These are phyloP conservation scores for Cryptococcus hybrid DNA, from an alignment of 1,284 basidiomycete species.

Conservation along the genomic window DNA sequence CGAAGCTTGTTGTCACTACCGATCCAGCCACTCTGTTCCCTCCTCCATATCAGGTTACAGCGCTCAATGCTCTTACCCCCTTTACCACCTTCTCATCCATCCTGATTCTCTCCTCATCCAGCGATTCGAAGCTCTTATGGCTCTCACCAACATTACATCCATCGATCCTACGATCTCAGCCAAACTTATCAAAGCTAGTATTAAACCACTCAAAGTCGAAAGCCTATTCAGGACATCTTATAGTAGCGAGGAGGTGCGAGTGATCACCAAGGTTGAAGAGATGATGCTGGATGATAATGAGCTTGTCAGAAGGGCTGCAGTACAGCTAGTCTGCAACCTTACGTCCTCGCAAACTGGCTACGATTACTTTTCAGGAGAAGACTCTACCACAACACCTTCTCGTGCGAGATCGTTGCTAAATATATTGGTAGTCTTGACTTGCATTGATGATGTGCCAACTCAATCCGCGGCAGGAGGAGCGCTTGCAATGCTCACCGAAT, in stretches of 20 bases:
- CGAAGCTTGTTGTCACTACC: conserved; percentile 88
- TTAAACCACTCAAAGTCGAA: conserved; percentile 24
- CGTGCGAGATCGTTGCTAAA: conserved; percentile 65
- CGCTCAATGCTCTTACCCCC: conserved; percentile 74
- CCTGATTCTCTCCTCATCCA: conserved; percentile 70
- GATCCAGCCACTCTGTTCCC: conserved; percentile 88
- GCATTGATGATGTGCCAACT: conserved; percentile 77
- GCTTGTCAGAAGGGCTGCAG: conserved; percentile 79
- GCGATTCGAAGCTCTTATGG: conserved; percentile 90
- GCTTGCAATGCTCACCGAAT: conserved; percentile 71
- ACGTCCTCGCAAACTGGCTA: conserved; percentile 72
- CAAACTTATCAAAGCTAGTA: conserved; percentile 53
- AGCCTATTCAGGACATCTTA: background rate
- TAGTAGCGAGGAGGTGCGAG: conserved; percentile 34
- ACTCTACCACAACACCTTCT: conserved; percentile 31
- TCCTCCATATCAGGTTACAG: conserved; percentile 60
- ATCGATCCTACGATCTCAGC: conserved; percentile 63
- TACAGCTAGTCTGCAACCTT: conserved; percentile 93
- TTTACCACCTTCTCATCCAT: conserved; percentile 68
- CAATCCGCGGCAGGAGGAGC: conserved; percentile 81
- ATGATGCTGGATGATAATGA: conserved; percentile 77
- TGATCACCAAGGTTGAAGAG: conserved; percentile 72
- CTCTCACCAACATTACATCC: conserved; percentile 92
- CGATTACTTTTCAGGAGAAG: conserved; percentile 51
- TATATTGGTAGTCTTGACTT: conserved; percentile 76